Percentiles rank a stretch among this genome's conserved stretches.
These are phyloP conservation scores for Nakazawaea molendinolei DNA, from an alignment of 805 yeast species.

Conservation along the genomic window DNA sequence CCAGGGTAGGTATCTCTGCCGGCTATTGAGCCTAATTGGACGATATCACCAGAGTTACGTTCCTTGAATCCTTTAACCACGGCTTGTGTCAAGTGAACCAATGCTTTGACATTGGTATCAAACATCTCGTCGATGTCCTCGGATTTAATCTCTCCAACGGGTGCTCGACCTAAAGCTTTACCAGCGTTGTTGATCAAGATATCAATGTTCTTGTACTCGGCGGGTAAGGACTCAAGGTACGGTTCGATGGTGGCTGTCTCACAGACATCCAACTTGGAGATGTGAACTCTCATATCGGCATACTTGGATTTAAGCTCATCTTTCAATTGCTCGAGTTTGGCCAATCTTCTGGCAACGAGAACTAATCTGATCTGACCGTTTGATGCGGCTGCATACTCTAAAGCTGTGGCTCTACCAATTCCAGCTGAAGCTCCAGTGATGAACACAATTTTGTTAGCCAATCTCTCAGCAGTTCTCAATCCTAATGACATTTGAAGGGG, in stretches of 20 bases:
- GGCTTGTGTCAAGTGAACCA: slow-evolving; percentile 78
- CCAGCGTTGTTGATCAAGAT: slow-evolving; percentile 71
- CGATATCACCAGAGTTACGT: slow-evolving; percentile 67
- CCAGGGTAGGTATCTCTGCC: slow-evolving; percentile 78
- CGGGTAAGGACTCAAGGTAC: slow-evolving; percentile 34
- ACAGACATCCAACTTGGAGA: slow-evolving; percentile 32
- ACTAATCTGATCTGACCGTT: slow-evolving; percentile 43
- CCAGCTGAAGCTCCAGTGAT: slow-evolving; percentile 98
- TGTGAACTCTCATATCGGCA: slow-evolving; percentile 25
- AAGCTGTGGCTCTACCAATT: slow-evolving; percentile 89
- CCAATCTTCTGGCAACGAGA: slow-evolving; percentile 48
- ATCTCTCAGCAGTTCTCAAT: slow-evolving; percentile 67
- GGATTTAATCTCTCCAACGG: slow-evolving; percentile 61
- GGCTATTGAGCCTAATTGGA: slow-evolving; percentile 71
- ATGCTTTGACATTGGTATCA: slow-evolving; percentile 81
- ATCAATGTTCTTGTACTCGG: slow-evolving; percentile 52
- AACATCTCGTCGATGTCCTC: slow-evolving; percentile 70
- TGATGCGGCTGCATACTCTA: slow-evolving; percentile 67
- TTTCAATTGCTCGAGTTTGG: slow-evolving; percentile 33
- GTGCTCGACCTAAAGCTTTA: slow-evolving; percentile 72
- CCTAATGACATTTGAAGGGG: slow-evolving; percentile 64
- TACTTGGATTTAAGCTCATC: slow-evolving; percentile 29
- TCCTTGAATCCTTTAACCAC: slow-evolving; percentile 64
- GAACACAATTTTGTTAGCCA: slow-evolving; percentile 70
- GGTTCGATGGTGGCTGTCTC: slow-evolving; percentile 40